These are phyloP conservation scores for Apophysomyces ossiformis DNA, from an alignment of 371 early-diverging fungal genomes.

Conservation along the genomic window DNA sequence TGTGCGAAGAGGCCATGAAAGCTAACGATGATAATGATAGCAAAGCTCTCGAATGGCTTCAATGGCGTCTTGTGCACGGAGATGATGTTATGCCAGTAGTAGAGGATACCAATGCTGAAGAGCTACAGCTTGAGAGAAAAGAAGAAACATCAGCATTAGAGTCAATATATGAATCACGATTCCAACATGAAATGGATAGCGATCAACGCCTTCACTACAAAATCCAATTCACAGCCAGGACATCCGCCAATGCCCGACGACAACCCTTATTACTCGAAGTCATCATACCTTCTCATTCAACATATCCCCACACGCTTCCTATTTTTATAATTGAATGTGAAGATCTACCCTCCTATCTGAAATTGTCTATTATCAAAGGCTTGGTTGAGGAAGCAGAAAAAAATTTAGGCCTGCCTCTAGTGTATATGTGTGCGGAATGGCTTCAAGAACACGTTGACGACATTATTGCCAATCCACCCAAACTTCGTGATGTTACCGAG, in stretches of 20 bases:
- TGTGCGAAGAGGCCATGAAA: slow-evolving; percentile 56
- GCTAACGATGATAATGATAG: slow-evolving; percentile 51
- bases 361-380: slow-evolving; percentile 65
- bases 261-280: slow-evolving; percentile 52
- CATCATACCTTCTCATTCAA: slow-evolving; percentile 54
- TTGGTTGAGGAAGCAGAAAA: slow-evolving; percentile 58
- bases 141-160: slow-evolving; percentile 68
- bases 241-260: slow-evolving; percentile 20
- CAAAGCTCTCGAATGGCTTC: slow-evolving; percentile 55
- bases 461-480: slow-evolving; percentile 66
- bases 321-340: slow-evolving; percentile 66
- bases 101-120: slow-evolving; percentile 45
- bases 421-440: slow-evolving; percentile 73
- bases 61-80: slow-evolving; percentile 47
- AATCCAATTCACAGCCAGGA: slow-evolving; percentile 25
- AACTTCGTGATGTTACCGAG: slow-evolving; percentile 58
- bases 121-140: slow-evolving; percentile 41
- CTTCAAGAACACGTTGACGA: slow-evolving; percentile 62
- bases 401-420: slow-evolving; percentile 69
- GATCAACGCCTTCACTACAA: slow-evolving; percentile 28
- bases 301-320: slow-evolving; percentile 72
- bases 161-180: slow-evolving; percentile 64
- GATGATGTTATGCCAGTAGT: slow-evolving; percentile 34
- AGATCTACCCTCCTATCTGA: slow-evolving; percentile 72
- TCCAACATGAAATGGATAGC: slow-evolving; percentile 25